Percentiles rank a stretch among this genome's conserved stretches.
These are phyloP conservation scores for Pistacia vera DNA, from an alignment of 345 rosid species.

Conservation along the genomic window DNA sequence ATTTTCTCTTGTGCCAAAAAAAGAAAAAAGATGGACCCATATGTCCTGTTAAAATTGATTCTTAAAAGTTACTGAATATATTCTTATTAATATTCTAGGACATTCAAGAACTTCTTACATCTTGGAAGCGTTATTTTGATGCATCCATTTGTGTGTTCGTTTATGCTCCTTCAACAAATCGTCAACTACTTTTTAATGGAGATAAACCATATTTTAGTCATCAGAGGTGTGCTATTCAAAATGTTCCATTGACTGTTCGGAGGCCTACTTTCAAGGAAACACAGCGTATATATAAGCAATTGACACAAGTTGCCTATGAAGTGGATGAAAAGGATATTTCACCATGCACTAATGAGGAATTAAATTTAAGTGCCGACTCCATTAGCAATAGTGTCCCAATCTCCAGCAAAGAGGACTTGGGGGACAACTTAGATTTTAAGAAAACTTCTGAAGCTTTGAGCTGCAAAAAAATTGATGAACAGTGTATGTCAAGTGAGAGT, in stretches of 20 bases:
- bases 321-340: constrained; percentile 46
- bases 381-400: constrained; percentile 22
- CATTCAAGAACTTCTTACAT: constrained; percentile 76
- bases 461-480: constrained; percentile 34
- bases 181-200: constrained; percentile 68
- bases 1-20: not conserved
- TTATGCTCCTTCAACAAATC: constrained; percentile 86
- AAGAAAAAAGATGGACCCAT: not conserved
- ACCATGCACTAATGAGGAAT: constrained; percentile 24
- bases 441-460: constrained; percentile 37
- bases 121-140: constrained; percentile 95
- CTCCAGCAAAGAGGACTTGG: constrained; percentile 37
- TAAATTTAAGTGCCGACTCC: constrained; percentile 23
- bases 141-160: constrained; percentile 69
- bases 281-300: constrained; percentile 60
- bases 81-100: constrained; percentile 52
- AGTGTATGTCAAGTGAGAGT: constrained; percentile 32
- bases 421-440: constrained; percentile 24
- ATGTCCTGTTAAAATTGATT: constrained; percentile 10
- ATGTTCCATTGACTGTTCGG: constrained; percentile 65
- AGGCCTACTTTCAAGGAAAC: constrained; percentile 95
- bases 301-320: constrained; percentile 72
- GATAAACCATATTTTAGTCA: constrained; percentile 69
- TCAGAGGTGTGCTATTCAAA: constrained; percentile 50
- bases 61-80: constrained; percentile 12